phyloP scores from a whole-genome alignment of 2,329 filamentous ascomycete genomes.

The Lasiodiplodia sp. region DNA sequence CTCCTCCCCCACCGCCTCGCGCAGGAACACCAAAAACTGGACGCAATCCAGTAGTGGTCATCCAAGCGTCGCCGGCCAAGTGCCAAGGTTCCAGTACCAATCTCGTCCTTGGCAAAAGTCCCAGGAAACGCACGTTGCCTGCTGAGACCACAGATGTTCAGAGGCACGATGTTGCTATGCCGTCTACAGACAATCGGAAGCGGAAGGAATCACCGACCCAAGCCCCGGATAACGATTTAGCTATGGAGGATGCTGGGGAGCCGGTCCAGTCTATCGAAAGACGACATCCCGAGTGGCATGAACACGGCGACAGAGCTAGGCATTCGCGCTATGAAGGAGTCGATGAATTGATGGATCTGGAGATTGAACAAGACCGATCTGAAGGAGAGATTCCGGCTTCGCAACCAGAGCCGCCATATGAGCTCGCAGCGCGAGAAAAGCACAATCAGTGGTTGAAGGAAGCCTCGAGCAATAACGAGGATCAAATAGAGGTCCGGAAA shows the following conservation, averaged over 20 bases:
- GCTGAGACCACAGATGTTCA: background rate
- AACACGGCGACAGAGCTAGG: background rate
- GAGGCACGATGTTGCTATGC: too few relatives aligned
- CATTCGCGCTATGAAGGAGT: background rate
- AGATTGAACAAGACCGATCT: background rate
- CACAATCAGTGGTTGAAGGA: background rate
- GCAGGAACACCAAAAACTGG: background rate
- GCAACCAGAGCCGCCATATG: background rate
- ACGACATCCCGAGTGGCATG: too few relatives aligned
- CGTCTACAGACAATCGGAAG: background rate
- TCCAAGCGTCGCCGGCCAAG: background rate
- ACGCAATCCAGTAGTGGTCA: background rate
- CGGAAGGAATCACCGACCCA: background rate
- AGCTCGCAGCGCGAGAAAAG: background rate
- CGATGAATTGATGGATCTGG: background rate
- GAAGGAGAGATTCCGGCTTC: background rate
- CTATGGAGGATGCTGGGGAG: background rate
- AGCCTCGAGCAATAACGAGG: background rate
- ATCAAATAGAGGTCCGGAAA: background rate
- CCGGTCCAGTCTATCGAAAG: background rate
- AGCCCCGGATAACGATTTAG: background rate
- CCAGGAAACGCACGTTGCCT: background rate
- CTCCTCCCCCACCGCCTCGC: background rate
- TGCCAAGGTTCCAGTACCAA: background rate
- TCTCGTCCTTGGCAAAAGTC: background rate